A percentile compares a stretch with the other conserved stretches of the same genome.
phyloP scores from a whole-genome alignment of 1,284 basidiomycete species.

The Pyrrhoderma noxium region DNA sequence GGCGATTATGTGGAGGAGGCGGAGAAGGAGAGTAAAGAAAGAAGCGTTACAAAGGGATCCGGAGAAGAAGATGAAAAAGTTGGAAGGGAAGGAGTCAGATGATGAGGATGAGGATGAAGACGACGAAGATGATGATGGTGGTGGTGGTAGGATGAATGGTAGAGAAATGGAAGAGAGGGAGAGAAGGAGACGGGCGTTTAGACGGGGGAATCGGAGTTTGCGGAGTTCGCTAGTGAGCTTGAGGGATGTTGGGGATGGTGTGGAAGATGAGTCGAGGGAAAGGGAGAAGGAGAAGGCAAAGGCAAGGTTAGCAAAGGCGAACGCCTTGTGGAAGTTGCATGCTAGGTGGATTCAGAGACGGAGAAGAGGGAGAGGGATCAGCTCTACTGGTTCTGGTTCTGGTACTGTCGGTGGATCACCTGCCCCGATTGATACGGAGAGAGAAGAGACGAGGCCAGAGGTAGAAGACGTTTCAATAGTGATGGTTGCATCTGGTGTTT shows the following conservation, averaged over 20 bases:
- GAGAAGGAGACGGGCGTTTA: slow-evolving; percentile 20
- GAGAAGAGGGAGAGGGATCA: slow-evolving; percentile 28
- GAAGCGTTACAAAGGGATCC: slow-evolving; percentile 32
- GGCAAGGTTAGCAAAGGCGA: slow-evolving; percentile 53
- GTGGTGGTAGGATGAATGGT: slow-evolving; percentile 33
- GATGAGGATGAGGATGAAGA: slow-evolving; percentile 22
- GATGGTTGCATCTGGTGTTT: too few relatives aligned
- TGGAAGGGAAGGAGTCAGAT: slow-evolving; percentile 21
- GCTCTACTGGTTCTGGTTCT: too few relatives aligned
- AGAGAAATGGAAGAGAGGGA: slow-evolving; percentile 21
- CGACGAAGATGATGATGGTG: slow-evolving; percentile 45
- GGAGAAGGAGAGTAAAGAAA: slow-evolving; percentile 18
- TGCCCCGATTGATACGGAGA: too few relatives aligned
- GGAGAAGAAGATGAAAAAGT: slow-evolving; percentile 28
- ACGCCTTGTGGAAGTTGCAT: slow-evolving; percentile 56
- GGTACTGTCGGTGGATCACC: too few relatives aligned
- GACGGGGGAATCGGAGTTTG: slow-evolving; percentile 32
- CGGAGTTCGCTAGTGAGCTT: slow-evolving; percentile 29
- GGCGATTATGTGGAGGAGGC: slow-evolving; percentile 51
- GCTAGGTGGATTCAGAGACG: slow-evolving; percentile 48
- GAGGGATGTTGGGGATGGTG: slow-evolving; percentile 29
- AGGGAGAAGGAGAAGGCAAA: slow-evolving; percentile 30
- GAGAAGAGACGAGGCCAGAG: too few relatives aligned
- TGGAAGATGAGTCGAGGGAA: slow-evolving; percentile 24
- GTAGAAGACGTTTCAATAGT: too few relatives aligned